These are phyloP conservation scores for Halophytophthora batemanensis DNA, from an alignment of 352 stramenopile species.

Conservation along the genomic window DNA sequence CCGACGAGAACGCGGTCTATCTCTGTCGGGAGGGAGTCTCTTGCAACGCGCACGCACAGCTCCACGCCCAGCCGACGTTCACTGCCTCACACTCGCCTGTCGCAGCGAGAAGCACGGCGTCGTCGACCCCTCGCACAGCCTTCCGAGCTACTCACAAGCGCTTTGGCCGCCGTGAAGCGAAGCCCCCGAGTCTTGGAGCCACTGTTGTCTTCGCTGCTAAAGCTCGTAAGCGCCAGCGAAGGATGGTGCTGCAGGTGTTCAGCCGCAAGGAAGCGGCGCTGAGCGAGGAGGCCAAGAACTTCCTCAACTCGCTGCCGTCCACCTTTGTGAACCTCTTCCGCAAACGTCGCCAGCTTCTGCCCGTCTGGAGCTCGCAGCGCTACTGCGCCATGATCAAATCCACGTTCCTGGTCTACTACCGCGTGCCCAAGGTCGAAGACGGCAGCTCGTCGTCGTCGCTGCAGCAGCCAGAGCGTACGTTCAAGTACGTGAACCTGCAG, in stretches of 20 bases:
- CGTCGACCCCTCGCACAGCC: too few species aligned
- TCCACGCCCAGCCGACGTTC: too few species aligned
- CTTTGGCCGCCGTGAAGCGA: too few species aligned
- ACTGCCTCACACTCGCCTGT: too few species aligned
- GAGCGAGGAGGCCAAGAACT: constrained; percentile 78
- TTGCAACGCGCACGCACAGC: too few species aligned
- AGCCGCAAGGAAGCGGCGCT: constrained; percentile 60
- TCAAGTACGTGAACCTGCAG: constrained; percentile 81
- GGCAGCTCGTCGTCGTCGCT: constrained; percentile 15
- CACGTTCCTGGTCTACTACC: constrained; percentile 82
- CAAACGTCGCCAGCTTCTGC: constrained; percentile 77
- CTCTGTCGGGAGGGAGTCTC: too few species aligned
- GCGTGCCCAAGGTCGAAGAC: constrained; percentile 59
- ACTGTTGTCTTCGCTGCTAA: constrained; percentile 4
- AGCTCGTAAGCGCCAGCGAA: constrained; percentile 1
- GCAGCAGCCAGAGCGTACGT: constrained; percentile 17
- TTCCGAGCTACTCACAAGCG: too few species aligned
- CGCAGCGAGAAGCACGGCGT: too few species aligned
- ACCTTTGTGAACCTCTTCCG: constrained; percentile 84
- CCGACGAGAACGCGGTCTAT: too few species aligned
- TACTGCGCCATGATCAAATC: constrained; percentile 89
- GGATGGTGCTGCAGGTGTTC: constrained; percentile 83
- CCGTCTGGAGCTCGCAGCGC: constrained; percentile 81
- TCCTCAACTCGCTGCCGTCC: constrained; percentile 81
- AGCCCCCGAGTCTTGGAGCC: not conserved